These are phyloP conservation scores for Alternaria sp. DNA, from an alignment of 2,329 filamentous ascomycete species.

Conservation along the genomic window DNA sequence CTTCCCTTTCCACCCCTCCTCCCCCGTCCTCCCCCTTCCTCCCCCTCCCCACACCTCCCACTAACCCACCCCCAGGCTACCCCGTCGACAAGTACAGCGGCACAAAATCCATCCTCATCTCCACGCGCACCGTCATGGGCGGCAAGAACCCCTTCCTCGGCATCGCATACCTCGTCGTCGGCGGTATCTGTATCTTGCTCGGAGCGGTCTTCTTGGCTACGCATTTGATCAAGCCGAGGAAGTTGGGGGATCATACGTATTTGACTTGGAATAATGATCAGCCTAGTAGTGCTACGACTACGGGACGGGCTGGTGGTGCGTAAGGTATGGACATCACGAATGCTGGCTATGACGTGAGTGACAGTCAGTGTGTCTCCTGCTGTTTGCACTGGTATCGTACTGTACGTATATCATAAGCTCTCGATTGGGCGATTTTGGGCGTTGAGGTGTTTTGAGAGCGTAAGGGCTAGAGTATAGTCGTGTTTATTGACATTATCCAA, in stretches of 20 bases:
- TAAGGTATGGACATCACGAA: too few species aligned
- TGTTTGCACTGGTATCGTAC: not conserved
- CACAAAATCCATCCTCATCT: constrained; percentile 88
- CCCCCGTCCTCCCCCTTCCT: too few species aligned
- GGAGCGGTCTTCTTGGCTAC: constrained; percentile 88
- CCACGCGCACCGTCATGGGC: constrained; percentile 89
- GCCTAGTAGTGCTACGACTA: constrained; percentile 62
- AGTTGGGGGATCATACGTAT: constrained; percentile 97
- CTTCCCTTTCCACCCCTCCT: not conserved
- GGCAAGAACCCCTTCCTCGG: constrained; percentile 95
- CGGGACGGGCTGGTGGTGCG: constrained; percentile 50
- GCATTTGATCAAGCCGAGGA: constrained; percentile 90
- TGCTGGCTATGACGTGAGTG: too few species aligned
- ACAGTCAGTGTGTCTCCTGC: too few species aligned
- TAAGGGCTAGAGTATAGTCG: not conserved
- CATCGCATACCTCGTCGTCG: constrained; percentile 94
- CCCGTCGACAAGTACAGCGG: constrained; percentile 79
- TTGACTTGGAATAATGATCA: constrained; percentile 89
- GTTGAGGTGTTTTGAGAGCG: not conserved
- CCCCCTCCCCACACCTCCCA: not conserved
- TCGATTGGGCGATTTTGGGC: not conserved
- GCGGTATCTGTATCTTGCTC: constrained; percentile 88
- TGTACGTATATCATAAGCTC: not conserved
- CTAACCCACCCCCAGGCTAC: constrained; percentile 68
- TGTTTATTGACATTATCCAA: not conserved